Evolutionary conservation across 2,329 filamentous ascomycete genomes (phyloP), one percentile per base, ranked within the genome.

Genomic region (Arthrobotrys conoides): DNA sequence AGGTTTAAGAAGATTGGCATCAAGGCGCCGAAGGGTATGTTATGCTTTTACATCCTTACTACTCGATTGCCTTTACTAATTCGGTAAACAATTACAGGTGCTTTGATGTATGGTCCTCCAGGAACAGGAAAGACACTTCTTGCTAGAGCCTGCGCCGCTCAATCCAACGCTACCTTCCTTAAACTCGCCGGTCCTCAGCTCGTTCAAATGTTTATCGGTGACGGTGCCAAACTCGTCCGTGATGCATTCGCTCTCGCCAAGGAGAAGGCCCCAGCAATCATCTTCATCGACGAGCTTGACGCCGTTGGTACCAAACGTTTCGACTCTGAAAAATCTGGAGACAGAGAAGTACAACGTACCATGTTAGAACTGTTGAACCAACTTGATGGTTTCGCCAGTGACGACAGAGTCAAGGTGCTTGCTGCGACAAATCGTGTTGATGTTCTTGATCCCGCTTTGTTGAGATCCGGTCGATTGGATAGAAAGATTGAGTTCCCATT

Each of bases 1-100:
- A 90, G 95, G 20, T 99, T 99, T 88, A 98, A 97, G 89, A 98
- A 97, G 89, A 97, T 99, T 83, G 96, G 96, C 82, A 99, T 99
- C 88, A 99, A 99, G 87, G 95, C 96, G 48, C 96, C 96, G 14
- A 99, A 99, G 87, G 96, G 96, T 97, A 89, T 80, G 70, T 41
- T 49, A 41, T 53, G 24, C 51, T 65, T 30, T 4, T 55, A 59
- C 18, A 12, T 20, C 30, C 9, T 22, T 59, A 48, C 33, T 6
- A 18, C 14, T 48, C 16, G 46, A 41, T 55, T 12, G 71, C 10
- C 18, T 33, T 57, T 67, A 83, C 79, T 81, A 70, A 59, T 70
- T 82, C 20, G 36, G 27, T 27, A 55, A 3, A n/a, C n/a, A 41
- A 36, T 38, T 49, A 41, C 79, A 97, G 96, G 96, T 85, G 96